Evolutionary conservation across 1,139 yeast species (phyloP), one percentile per base, ranked within the genome.

Genomic region (Taphrina pruni): DNA sequence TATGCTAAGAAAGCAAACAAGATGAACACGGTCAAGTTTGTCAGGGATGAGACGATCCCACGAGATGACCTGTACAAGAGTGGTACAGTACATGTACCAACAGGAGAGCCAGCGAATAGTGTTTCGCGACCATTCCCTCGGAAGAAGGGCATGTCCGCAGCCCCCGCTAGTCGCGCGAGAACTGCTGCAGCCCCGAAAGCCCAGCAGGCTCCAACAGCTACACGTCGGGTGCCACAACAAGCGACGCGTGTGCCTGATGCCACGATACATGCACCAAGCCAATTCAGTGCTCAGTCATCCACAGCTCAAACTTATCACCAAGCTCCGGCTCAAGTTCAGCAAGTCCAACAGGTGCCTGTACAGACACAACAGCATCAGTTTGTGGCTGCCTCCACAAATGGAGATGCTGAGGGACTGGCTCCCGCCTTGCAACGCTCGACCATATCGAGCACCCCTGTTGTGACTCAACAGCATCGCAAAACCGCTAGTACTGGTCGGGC

Each of bases 1-100:
- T 95, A 94, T 78, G 90, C 88, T 79, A 95, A 94, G 84, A 94
- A 93, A 77, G 92, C 97, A 0, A 97, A 97, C 2, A 81, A 81
- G 75, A 81, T 84, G 71, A 94, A 91, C 71, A 78, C 85, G 3
- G 88, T 95, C 72, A 93, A 90, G 77, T 86, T 89, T 74, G 85
- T 83, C 60, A 77, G 82, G 60, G 88, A 88, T 68, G 82, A 81
- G 46, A 79, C 86, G 9, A 87, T 89, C 1, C 92, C 95, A 5
- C 77, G 84, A 72, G 84, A 89, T 60, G 99, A 94, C 78, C 72
- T 80, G 12, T 95, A 95, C 80, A 95, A 94, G 80, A 90, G 97
- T 3, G 91, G 97, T 73, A 86, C 91, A 0, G 94, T 95, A 39
- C 87, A 86, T 50, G 97, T 91, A 14, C 86, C 87, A 58, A 85